Conservation (phyloP, 202 grass and related monocot genomes). For the Brachypodium distachyon region DNA sequence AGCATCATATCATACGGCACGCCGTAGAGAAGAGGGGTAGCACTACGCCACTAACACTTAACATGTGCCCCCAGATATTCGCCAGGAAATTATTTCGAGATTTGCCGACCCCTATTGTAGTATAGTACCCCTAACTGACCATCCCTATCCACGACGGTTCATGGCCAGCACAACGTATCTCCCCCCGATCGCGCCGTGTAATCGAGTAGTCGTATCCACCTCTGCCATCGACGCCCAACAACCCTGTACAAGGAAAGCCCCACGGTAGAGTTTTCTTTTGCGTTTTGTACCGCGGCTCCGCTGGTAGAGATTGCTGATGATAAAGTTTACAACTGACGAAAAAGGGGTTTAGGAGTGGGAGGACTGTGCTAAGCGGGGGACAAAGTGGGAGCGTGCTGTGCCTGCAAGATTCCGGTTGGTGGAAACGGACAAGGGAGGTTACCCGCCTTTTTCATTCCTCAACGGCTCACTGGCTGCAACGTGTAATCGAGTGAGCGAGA, state of each 20-base stretch:
- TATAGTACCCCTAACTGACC: no score
- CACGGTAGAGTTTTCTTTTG: neutral
- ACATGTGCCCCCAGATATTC: constrained; percentile 4
- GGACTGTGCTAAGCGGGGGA: neutral
- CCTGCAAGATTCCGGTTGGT: constrained; percentile 13
- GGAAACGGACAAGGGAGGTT: constrained; percentile 29
- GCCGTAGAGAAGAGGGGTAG: neutral
- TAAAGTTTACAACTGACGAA: neutral
- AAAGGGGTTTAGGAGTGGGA: neutral
- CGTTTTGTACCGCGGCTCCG: neutral
- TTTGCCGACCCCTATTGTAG: neutral
- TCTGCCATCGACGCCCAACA: constrained; percentile 7
- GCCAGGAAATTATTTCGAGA: neutral
- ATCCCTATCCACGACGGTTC: constrained; percentile 7
- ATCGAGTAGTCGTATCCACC: neutral
- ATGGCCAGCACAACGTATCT: neutral
- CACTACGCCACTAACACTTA: constrained; percentile 9
- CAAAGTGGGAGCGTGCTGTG: neutral
- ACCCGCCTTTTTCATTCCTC: neutral
- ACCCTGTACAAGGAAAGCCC: neutral
- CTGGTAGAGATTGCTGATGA: neutral
- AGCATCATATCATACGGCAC: neutral
- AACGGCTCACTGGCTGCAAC: constrained; percentile 25
- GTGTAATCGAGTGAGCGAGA: neutral
- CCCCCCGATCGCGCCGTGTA: neutral